These are phyloP conservation scores for Bonia amplexicaulis DNA, from an alignment of 176 grass and related monocot species.

Conservation along the genomic window DNA sequence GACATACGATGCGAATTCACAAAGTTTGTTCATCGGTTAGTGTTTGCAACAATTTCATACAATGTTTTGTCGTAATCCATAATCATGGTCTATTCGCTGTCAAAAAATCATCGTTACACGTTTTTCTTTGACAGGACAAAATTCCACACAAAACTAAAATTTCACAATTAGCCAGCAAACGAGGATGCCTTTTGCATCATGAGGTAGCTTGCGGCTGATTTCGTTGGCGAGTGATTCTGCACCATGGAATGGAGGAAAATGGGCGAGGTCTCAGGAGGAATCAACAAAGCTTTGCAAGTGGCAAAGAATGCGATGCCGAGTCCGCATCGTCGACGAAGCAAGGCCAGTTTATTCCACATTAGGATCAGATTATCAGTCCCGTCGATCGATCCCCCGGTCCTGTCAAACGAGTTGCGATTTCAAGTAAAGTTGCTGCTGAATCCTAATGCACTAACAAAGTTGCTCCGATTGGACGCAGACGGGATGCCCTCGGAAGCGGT, in stretches of 20 bases:
- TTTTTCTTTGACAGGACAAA: not conserved
- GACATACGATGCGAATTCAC: not conserved
- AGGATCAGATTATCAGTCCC: constrained; percentile 22
- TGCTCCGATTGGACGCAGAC: not conserved
- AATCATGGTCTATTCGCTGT: not conserved
- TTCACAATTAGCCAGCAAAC: not conserved
- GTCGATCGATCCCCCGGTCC: not conserved
- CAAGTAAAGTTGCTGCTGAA: constrained; percentile 6
- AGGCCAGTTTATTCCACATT: not conserved
- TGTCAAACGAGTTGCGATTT: constrained; percentile 15
- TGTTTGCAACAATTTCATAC: not conserved
- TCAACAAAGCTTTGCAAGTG: constrained; percentile 15
- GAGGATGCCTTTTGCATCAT: not conserved
- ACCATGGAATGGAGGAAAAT: not conserved
- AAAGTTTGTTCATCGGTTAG: not conserved
- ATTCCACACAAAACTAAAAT: not conserved
- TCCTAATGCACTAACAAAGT: not conserved
- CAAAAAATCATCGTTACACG: not conserved
- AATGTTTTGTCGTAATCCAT: not conserved
- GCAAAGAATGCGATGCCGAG: not conserved
- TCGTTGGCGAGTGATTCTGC: not conserved
- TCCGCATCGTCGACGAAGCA: not conserved
- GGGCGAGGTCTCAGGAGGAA: constrained; percentile 31
- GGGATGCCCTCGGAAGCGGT: no score
- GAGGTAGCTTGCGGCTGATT: not conserved